phyloP scores from a whole-genome alignment of 495 filamentous ascomycete species.

The Letharia lupina region DNA sequence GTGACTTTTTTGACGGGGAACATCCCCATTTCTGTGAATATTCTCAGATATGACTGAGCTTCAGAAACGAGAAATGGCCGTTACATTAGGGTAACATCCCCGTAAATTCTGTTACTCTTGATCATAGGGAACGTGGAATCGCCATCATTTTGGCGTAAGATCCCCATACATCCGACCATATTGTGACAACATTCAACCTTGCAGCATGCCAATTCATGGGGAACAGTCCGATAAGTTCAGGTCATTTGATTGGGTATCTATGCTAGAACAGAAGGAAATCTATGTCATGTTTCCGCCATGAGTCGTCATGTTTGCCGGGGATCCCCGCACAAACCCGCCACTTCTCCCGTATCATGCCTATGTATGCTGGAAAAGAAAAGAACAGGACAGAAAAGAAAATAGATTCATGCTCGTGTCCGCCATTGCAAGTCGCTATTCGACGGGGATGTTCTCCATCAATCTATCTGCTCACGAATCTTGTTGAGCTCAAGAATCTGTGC shows the following conservation, averaged over 20 bases:
- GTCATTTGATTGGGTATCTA: constrained; percentile 5
- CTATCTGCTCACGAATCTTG: not conserved
- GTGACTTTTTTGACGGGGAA: not conserved
- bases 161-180: not conserved
- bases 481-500: constrained; percentile 13
- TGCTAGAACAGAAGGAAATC: not conserved
- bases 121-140: too few species aligned
- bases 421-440: not conserved
- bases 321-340: not conserved
- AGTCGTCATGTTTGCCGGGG: not conserved
- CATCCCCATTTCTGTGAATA: not conserved
- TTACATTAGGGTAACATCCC: too few species aligned
- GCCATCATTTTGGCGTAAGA: not conserved
- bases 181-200: not conserved
- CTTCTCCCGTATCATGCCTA: not conserved
- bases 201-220: not conserved
- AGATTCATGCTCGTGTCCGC: not conserved
- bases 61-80: too few species aligned
- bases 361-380: not conserved
- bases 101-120: too few species aligned
- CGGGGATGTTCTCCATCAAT: not conserved
- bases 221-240: not conserved
- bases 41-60: not conserved
- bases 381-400: not conserved
- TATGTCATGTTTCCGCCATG: not conserved